These are phyloP conservation scores for Teunomyces cretensis DNA, from an alignment of 805 yeast species.

Conservation along the genomic window DNA sequence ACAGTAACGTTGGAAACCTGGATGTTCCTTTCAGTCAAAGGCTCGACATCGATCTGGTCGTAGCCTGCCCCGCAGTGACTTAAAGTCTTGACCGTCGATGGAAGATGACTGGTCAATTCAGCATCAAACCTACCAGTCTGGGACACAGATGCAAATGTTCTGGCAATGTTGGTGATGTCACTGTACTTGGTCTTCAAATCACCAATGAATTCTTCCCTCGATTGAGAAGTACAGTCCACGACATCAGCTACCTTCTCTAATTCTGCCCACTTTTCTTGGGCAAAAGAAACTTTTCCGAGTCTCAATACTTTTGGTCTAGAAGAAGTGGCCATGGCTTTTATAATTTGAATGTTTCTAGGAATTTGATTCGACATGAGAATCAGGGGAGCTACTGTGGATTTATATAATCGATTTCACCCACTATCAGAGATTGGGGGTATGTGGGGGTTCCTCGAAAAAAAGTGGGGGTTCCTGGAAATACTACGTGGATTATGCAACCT, in stretches of 20 bases:
- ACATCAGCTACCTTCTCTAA: slow-evolving; percentile 44
- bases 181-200: slow-evolving; percentile 46
- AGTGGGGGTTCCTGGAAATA: background rate
- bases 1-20: slow-evolving; percentile 69
- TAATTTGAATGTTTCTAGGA: background rate
- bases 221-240: slow-evolving; percentile 32
- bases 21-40: slow-evolving; percentile 50
- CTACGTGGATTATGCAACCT: too few relatives aligned
- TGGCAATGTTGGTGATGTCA: slow-evolving; percentile 41
- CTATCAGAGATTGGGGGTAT: background rate
- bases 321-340: slow-evolving; percentile 1
- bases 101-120: slow-evolving; percentile 56
- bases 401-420: background rate
- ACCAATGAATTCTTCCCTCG: slow-evolving; percentile 39
- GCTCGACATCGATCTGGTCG: slow-evolving; percentile 64
- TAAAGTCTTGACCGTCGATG: slow-evolving; percentile 50
- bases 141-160: slow-evolving; percentile 53
- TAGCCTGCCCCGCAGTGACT: slow-evolving; percentile 75
- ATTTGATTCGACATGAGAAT: background rate
- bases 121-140: slow-evolving; percentile 66
- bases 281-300: slow-evolving; percentile 60
- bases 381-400: background rate
- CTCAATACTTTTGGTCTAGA: slow-evolving; percentile 37
- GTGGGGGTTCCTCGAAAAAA: background rate
- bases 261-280: slow-evolving; percentile 65